Base-by-base conservation (phyloP, 148 eudicot genomes). In the Fagopyrum tataricum region DNA sequence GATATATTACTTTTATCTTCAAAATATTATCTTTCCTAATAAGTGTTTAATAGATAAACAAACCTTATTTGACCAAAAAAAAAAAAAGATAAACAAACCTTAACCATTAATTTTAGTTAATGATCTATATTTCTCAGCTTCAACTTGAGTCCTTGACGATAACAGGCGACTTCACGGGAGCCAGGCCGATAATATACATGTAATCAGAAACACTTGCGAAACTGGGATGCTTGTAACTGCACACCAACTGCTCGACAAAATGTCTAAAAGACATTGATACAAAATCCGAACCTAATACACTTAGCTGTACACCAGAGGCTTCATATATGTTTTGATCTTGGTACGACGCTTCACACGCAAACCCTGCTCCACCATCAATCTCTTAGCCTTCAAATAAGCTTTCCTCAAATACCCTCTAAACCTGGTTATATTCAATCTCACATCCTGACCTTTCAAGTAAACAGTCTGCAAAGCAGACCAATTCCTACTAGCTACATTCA, bases 381-480 rank as follows among this genome's bases (percentile, higher is more conserved):
- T 74, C 75, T 72, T 85, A 43, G 90, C 90, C 71, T 83, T 78
- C 4, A 47, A 42, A 77, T 79, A 83, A 55, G 82, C 87, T 51
- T 67, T 71, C 52, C 26, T 74, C 71, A 87, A 77, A 67, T 75
- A 83, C 15, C 71, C 75, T 72, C 52, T 81, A 10, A 87, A 79
- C 77, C 85, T 81, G 26, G 17, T 53, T 40, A 78, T 23, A 62
- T 83, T 76, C 8, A 87, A 26, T 56, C 64, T 77, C 23, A 87
- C 84, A 74, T 85, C 81, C 75, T 85, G 91, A 1, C 81, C 79
- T 70, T 76, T 80, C 13, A 83, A 76, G 39, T 78, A 85, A 20
- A 83, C 68, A 23, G 47, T 73, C 6, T 85, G 76, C 75, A 84
- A 77, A 7, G 81, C 76, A 23, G 88, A 74, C 86, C 84, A 79